Base-by-base conservation (phyloP, 2,329 filamentous ascomycete species). In the Ascochyta pisi region DNA sequence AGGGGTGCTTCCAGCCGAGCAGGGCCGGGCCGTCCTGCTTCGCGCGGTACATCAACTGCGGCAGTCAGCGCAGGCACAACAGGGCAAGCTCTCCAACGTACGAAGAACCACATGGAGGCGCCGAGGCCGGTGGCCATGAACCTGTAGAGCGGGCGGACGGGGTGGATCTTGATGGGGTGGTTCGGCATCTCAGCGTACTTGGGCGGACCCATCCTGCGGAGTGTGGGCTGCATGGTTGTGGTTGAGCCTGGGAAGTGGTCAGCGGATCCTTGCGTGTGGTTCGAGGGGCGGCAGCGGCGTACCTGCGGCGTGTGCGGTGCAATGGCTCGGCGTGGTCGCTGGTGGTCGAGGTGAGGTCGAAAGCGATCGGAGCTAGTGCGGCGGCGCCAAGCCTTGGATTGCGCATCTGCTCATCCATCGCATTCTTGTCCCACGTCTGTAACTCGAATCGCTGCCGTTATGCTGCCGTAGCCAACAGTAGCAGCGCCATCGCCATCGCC, bases 101-200 rank as follows among this genome's bases (percentile, higher is more conserved):
- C 93, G 78, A 95, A 99, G 81, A 99, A 98, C 95, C 95, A 99
- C 95, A 98, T 99, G 80, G 90, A 91, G 51, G 95, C 95, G 67
- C 92, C 91, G 61, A 99, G 83, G 60, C 89, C 91, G 40, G 92
- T 97, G 42, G 91, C 94, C 55, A 88, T 85, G 77, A 94, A 89
- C 75, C 91, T 87, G 82, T 98, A 96, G 64, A 96, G 73, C 41
- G 86, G 86, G 60, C 85, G 82, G 44, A 79, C 83, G 31, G 83
- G 84, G 73, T 84, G 86, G 72, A 89, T 77, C 72, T 83, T 79
- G 67, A 84, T 77, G 52, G 82, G 83, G 73, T 84, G 83, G 58
- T 68, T 76, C 63, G 76, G 76, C 63, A 62, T 62, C 37, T 65
- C 64, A 49, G 73, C 69, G 66, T 73, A 78, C 67, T 72, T 74